Evolutionary conservation across 2,329 filamentous ascomycete species (phyloP).

Genomic region (Fusarium metavorans): DNA sequence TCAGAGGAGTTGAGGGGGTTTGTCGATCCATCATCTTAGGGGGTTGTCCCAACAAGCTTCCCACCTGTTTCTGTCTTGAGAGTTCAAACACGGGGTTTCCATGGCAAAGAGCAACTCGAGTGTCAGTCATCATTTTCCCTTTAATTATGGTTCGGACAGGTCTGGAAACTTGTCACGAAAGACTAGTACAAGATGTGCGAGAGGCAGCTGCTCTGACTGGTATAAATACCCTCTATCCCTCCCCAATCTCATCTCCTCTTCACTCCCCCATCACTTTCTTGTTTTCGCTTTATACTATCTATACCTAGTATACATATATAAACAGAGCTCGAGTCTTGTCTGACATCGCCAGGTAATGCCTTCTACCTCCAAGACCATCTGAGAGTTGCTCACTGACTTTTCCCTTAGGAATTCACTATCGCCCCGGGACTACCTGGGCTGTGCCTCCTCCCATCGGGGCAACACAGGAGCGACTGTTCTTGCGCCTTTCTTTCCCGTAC

Average conservation of each 20-base stretch:
- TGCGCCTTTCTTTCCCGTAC: background rate
- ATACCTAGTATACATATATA: background rate
- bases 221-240: background rate
- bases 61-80: background rate
- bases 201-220: background rate
- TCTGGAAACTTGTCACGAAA: background rate
- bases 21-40: background rate
- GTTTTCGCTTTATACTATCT: background rate
- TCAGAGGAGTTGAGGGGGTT: background rate
- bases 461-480: background rate
- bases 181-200: background rate
- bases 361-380: background rate
- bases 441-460: background rate
- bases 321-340: background rate
- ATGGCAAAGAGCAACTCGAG: background rate
- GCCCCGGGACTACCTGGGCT: no score
- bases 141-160: background rate
- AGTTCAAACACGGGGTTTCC: background rate
- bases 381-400: background rate
- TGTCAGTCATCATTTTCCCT: background rate
- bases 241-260: background rate
- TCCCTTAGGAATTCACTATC: background rate
- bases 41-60: background rate
- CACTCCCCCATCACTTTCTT: background rate
- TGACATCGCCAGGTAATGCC: background rate